These are phyloP conservation scores for Monsonia emarginata DNA, from an alignment of 441 rosid genomes.

Conservation along the genomic window DNA sequence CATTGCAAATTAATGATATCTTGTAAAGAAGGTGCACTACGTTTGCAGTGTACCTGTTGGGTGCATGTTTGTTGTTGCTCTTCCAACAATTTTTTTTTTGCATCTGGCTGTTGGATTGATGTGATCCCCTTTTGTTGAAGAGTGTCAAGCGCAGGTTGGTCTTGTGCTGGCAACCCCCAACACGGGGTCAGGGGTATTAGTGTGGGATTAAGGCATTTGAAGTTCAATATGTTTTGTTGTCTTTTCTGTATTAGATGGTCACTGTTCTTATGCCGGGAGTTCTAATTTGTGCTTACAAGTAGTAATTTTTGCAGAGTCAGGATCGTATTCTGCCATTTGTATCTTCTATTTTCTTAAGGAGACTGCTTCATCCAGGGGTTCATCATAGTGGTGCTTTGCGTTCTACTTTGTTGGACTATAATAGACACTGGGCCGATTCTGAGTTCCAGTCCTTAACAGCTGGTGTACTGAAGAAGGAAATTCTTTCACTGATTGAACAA, in stretches of 20 bases:
- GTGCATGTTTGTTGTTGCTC: background rate
- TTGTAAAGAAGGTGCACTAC: background rate
- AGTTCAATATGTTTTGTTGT: background rate
- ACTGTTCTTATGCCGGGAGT: slow-evolving; percentile 3
- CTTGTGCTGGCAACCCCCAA: background rate
- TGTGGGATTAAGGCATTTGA: background rate
- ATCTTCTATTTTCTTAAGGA: slow-evolving; percentile 67
- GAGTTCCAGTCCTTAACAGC: slow-evolving; percentile 78
- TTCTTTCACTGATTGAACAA: slow-evolving; percentile 60
- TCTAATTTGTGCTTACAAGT: background rate
- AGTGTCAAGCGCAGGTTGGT: background rate
- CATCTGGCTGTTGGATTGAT: background rate
- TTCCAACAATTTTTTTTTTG: no score
- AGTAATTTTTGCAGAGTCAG: slow-evolving; percentile 30
- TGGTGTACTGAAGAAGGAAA: slow-evolving; percentile 77
- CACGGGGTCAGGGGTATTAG: background rate
- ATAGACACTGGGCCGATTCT: slow-evolving; percentile 67
- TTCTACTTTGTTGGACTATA: slow-evolving; percentile 63
- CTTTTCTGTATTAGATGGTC: background rate
- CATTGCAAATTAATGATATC: background rate
- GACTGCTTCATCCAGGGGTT: slow-evolving; percentile 85
- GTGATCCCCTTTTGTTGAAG: background rate
- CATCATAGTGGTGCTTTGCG: slow-evolving; percentile 48
- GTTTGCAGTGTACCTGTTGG: background rate
- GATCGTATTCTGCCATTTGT: slow-evolving; percentile 64